Evolutionary conservation across 148 eudicot genomes (phyloP).

Genomic region (Dysphania ambrosioides): DNA sequence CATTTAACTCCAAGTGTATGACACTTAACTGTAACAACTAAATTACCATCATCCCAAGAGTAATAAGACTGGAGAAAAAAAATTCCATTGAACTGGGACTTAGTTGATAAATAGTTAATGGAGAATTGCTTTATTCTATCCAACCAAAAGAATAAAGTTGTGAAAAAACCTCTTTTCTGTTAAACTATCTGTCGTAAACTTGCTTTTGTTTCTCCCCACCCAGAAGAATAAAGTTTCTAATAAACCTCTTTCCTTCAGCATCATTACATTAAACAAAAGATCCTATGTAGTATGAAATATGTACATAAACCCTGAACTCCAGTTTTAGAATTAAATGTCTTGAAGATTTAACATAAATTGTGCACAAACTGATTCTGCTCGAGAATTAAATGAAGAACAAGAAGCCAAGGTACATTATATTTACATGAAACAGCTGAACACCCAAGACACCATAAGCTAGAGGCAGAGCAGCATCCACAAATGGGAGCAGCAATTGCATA

Average conservation of each 20-base stretch:
- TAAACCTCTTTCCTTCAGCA: background rate
- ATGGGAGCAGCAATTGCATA: conserved; percentile 82
- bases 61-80: background rate
- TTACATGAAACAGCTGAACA: conserved; percentile 92
- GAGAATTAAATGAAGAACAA: background rate
- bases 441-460: conserved; percentile 94
- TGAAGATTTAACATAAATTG: background rate
- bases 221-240: background rate
- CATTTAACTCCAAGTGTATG: background rate
- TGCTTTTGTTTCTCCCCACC: background rate
- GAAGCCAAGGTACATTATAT: conserved; percentile 20
- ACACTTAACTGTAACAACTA: background rate
- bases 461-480: conserved; percentile 96
- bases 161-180: too few relatives aligned
- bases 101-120: background rate
- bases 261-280: background rate
- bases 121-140: too few relatives aligned
- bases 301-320: background rate
- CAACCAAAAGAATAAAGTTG: too few relatives aligned
- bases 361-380: background rate
- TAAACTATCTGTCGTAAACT: background rate
- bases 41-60: background rate
- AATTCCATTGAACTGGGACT: background rate
- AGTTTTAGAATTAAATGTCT: background rate
- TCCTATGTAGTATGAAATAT: background rate